A percentile compares a stretch with the other conserved stretches of the same genome.
phyloP scores from a whole-genome alignment of 2,329 filamentous ascomycete species.

The Hypoxylon sp. region DNA sequence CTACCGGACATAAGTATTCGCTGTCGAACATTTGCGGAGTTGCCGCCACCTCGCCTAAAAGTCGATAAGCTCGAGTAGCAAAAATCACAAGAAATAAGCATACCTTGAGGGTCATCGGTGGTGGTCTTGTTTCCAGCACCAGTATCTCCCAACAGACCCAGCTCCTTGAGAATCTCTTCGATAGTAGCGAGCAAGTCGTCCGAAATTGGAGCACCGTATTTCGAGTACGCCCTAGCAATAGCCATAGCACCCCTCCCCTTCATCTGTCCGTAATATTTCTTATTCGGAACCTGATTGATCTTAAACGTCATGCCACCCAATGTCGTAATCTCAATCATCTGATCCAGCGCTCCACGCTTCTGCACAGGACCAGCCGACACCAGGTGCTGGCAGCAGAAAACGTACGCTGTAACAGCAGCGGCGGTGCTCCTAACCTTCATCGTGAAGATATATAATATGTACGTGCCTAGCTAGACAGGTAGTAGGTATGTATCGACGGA shows the following conservation, averaged over 20 bases:
- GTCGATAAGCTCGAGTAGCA: conserved; percentile 17
- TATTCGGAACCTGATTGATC: conserved; percentile 57
- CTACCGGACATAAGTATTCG: conserved; percentile 53
- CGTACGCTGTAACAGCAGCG: conserved; percentile 53
- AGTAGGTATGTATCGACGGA: background rate
- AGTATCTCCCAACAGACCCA: conserved; percentile 50
- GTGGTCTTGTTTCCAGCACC: conserved; percentile 35
- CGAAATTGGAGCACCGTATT: conserved; percentile 55
- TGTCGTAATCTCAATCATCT: conserved; percentile 53
- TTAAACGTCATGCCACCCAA: conserved; percentile 58
- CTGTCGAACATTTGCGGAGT: conserved; percentile 52
- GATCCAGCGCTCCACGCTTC: conserved; percentile 44
- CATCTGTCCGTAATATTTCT: conserved; percentile 50
- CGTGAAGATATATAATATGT: conserved; percentile 26
- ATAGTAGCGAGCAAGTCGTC: conserved; percentile 53
- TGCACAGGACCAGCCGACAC: conserved; percentile 51
- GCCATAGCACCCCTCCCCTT: conserved; percentile 56
- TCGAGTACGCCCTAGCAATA: conserved; percentile 57
- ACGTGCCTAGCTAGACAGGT: background rate
- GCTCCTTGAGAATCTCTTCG: conserved; percentile 52
- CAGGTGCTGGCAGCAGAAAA: conserved; percentile 48
- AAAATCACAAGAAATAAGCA: background rate
- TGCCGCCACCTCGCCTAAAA: conserved; percentile 50
- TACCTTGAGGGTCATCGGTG: conserved; percentile 32
- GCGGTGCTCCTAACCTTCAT: conserved; percentile 55